phyloP scores from a whole-genome alignment of 306 rosid genomes.

The Quercus mongolica region DNA sequence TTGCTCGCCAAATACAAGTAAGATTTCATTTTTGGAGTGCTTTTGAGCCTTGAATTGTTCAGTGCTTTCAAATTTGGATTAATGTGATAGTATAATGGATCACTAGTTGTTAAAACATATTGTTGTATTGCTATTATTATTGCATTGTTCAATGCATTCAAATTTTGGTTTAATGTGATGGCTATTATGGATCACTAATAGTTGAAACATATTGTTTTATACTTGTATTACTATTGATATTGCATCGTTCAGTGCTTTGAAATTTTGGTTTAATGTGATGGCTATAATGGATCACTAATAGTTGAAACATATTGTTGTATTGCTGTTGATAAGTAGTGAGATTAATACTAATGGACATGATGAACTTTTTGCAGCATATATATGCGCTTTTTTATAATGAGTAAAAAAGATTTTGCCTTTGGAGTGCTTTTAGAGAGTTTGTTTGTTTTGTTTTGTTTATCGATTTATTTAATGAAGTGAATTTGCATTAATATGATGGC shows the following conservation, averaged over 20 bases:
- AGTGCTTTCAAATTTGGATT: background rate
- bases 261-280: background rate
- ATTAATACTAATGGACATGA: background rate
- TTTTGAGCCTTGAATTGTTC: background rate
- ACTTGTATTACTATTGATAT: background rate
- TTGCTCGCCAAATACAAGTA: conserved; percentile 77
- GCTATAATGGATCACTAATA: background rate
- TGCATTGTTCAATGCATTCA: background rate
- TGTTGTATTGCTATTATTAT: background rate
- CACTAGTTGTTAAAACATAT: background rate
- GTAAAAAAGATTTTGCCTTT: too few species aligned
- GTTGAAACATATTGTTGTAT: background rate
- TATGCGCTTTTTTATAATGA: too few species aligned
- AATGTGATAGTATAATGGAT: background rate
- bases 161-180: background rate
- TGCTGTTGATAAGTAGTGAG: background rate
- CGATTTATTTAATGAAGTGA: too few species aligned
- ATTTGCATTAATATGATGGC: background rate
- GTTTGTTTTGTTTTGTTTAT: too few species aligned
- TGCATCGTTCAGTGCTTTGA: background rate
- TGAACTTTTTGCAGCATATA: too few species aligned
- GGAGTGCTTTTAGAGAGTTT: too few species aligned
- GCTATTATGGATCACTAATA: background rate
- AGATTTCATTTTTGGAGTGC: conserved; percentile 7
- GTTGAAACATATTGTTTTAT: background rate